Base-by-base conservation (phyloP, 2,329 filamentous ascomycete genomes). In the Elsinoe perseae region DNA sequence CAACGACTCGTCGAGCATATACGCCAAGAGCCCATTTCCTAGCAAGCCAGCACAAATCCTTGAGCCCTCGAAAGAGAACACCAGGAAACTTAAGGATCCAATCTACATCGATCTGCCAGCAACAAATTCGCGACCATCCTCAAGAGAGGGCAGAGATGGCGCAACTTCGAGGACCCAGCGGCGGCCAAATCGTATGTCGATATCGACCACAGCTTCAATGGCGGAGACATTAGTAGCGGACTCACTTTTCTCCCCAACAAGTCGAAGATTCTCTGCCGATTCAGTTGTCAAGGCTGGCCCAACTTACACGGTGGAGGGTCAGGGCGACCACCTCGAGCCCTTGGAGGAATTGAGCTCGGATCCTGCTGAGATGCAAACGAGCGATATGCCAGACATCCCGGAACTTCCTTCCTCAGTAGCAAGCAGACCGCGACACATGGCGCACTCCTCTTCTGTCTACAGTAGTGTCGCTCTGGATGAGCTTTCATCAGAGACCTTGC, bases 31-130 rank as follows among this genome's bases (percentile, higher is more conserved):
- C 23, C 57, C 60, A 3, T 59, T 59, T 34, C 59, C 60, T 4
- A 54, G 46, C 16, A 56, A 57, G 34, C 57, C 57, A 14, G 54
- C 60, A 14, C 60, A 62, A 21, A 46, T 59, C 2, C 40, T 61
- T 4, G 50, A 59, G 32, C 60, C 59, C 9, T 28, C 46, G 30
- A 27, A 53, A 18, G 44, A 16, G 43, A 21, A 42, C 53, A 54
- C 44, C n/a, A 27, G 28, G 23, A 36, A 48, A 10, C 18, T 34
- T 12, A 52, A 57, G 23, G 36, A 53, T 46, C 36, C 34, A 2
- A 38, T 44, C 18, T 52, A 57, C 23, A 43, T 52, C 50, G 59
- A 59, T 59, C 64, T 69, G 66, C 68, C 67, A 68, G 61, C 61
- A 43, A 50, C 58, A 34, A 52, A 57, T 55, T 54, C 53, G 32